Evolutionary conservation across 441 rosid genomes (phyloP), one percentile per base, ranked within the genome.

Genomic region (Isatis lusitanica): DNA sequence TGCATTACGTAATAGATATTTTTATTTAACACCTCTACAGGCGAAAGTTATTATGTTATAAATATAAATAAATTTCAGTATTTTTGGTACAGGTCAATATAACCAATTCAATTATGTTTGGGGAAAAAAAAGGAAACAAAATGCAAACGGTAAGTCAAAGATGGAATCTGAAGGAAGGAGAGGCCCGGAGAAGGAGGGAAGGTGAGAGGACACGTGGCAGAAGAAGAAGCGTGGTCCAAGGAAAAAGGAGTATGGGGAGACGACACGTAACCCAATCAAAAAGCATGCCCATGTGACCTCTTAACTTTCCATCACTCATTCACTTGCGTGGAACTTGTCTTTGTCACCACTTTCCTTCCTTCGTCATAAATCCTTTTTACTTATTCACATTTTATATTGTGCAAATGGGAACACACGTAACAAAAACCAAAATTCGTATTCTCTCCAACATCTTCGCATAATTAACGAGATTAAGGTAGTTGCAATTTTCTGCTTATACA

Each of bases 321-420:
- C 48, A 47, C 75, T 70, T 56, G 75, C 79, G 79, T 76, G 79
- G 75, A 76, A 76, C 79, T 70, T 70, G 79, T 76, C 79, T 76
- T 12, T 70, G 71, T 76, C 79, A 75, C 71, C 71, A 63, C 75
- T 76, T 76, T 70, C 70, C 70, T 61, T 62, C 70, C 50, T 6
- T 75, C 74, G 50, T 68, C 79, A 46, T 59, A 0, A 26, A 3
- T 66, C 38, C 18, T 39, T 9, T 40, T 53, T 26, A 33, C 28
- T 11, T 42, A 6, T 26, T 26, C 26, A 36, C 42, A 17, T 53
- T 28, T 58, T 58, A 18, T 15, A 16, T 70, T 8, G 1, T 58
- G 24, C 15, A 57, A 69, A 43, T 28, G 15, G 59, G 35, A 50
- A 66, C 24, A 35, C 12, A 66, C 38, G 17, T 7, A n/a, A 62